Evolutionary conservation across 345 rosid genomes (phyloP).

Genomic region (Cochlearia excelsa): DNA sequence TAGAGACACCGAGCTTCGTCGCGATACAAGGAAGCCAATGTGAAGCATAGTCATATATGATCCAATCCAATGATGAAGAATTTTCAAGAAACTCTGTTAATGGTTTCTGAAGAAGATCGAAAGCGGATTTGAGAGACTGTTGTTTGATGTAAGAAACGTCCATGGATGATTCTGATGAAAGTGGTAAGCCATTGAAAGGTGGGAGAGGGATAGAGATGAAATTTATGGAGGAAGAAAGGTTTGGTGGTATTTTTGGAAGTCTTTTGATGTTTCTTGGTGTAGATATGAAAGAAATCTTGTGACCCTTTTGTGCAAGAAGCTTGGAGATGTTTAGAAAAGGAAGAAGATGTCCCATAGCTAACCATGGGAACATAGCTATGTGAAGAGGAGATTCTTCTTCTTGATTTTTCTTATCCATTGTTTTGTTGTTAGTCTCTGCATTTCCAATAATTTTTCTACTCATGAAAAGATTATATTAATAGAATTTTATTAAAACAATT

Average conservation of each 20-base stretch:
- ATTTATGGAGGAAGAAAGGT: slow-evolving; percentile 30
- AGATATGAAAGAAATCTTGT: slow-evolving; percentile 38
- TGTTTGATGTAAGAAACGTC: slow-evolving; percentile 43
- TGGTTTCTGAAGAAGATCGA: slow-evolving; percentile 36
- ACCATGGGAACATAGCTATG: slow-evolving; percentile 48
- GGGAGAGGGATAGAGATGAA: slow-evolving; percentile 35
- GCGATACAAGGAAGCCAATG: slow-evolving; percentile 50
- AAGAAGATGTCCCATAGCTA: slow-evolving; percentile 49
- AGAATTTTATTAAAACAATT: too few species aligned
- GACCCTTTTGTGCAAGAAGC: slow-evolving; percentile 43
- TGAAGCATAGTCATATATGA: slow-evolving; percentile 48
- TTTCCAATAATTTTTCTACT: background rate
- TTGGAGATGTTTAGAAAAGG: slow-evolving; percentile 42
- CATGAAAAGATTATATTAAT: too few species aligned
- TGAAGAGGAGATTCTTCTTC: slow-evolving; percentile 16
- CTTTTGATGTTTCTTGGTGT: slow-evolving; percentile 41
- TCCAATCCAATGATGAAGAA: slow-evolving; percentile 39
- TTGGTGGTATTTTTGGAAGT: slow-evolving; percentile 35
- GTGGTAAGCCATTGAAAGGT: slow-evolving; percentile 17
- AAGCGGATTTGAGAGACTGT: slow-evolving; percentile 46
- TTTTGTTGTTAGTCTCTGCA: background rate
- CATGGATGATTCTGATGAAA: slow-evolving; percentile 39
- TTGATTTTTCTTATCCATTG: slow-evolving; percentile 15
- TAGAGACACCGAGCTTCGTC: slow-evolving; percentile 28
- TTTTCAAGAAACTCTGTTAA: slow-evolving; percentile 34